Percentiles rank a stretch among this genome's conserved stretches.
Conservation (phyloP, 768 basidiomycete species). For the Agaricus sinodeliciosus region DNA sequence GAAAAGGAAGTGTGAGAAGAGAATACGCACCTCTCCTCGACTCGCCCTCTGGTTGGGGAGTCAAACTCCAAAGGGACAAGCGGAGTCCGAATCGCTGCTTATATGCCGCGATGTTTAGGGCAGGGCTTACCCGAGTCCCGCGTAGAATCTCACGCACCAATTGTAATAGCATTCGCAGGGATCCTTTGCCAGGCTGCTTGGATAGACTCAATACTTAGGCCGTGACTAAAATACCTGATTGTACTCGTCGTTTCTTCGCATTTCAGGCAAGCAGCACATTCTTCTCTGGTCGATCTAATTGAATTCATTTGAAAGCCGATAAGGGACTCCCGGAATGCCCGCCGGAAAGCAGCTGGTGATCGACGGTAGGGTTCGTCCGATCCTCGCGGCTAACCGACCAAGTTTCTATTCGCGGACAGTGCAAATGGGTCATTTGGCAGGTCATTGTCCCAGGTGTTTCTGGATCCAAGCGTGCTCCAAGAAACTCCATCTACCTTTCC, state of each 20-base stretch:
- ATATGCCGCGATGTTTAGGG: constrained; percentile 2
- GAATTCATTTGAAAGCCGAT: neutral
- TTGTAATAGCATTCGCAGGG: no score
- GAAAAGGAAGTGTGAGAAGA: neutral
- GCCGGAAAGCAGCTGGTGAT: neutral
- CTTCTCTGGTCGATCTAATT: no score
- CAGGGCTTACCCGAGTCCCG: neutral
- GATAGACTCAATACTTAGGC: no score
- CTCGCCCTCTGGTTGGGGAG: constrained; percentile 9
- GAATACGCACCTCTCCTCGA: constrained; percentile 1
- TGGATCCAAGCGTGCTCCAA: no score
- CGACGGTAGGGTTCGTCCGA: neutral
- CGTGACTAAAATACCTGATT: no score
- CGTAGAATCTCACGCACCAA: neutral
- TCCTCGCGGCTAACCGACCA: neutral
- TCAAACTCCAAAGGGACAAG: constrained; percentile 5
- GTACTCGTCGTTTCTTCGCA: no score
- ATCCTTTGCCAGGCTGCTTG: no score
- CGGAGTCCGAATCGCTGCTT: neutral
- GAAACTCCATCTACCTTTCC: no score
- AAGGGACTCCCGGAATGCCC: neutral
- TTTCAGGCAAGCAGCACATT: no score
- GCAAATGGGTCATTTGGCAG: no score
- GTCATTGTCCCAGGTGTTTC: no score
- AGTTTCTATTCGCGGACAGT: neutral